Conservation (phyloP, 1,139 yeast genomes). For the Candida buenavistaensis region DNA sequence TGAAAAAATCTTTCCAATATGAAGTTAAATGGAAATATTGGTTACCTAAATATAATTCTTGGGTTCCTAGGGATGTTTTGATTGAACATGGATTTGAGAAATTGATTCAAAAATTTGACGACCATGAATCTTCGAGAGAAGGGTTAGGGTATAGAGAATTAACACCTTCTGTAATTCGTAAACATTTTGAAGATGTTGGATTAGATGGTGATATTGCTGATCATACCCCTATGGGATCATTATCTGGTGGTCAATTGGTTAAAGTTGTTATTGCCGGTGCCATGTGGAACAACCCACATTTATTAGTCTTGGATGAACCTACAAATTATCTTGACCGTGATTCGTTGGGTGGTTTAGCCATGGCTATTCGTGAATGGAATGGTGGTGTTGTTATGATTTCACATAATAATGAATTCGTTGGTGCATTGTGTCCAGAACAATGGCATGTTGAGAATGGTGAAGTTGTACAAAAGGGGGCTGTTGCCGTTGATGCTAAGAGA, state of each 20-base stretch:
- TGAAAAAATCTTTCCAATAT: slow-evolving; percentile 94
- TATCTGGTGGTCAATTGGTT: slow-evolving; percentile 97
- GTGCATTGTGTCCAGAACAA: slow-evolving; percentile 97
- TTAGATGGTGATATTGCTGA: slow-evolving; percentile 97
- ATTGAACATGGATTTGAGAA: slow-evolving; percentile 83
- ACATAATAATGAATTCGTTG: slow-evolving; percentile 94
- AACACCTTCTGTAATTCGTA: slow-evolving; percentile 86
- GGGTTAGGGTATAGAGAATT: slow-evolving; percentile 96
- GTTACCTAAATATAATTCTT: slow-evolving; percentile 91
- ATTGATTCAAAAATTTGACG: slow-evolving; percentile 91
- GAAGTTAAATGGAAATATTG: slow-evolving; percentile 93
- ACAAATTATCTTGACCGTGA: slow-evolving; percentile 98
- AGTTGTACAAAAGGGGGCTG: slow-evolving; percentile 79
- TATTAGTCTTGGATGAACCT: slow-evolving; percentile 96
- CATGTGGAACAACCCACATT: slow-evolving; percentile 99
- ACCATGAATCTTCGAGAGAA: slow-evolving; percentile 97
- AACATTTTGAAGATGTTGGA: slow-evolving; percentile 97
- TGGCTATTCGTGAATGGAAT: slow-evolving; percentile 95
- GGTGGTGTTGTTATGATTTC: slow-evolving; percentile 99
- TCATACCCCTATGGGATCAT: slow-evolving; percentile 94
- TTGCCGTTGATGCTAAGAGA: slow-evolving; percentile 70
- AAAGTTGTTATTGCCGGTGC: slow-evolving; percentile 99
- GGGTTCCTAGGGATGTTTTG: slow-evolving; percentile 85
- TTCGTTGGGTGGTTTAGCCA: slow-evolving; percentile 94
- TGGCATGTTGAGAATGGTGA: slow-evolving; percentile 96